Conservation (phyloP, 495 filamentous ascomycete genomes). For the Penicillium paxilli region DNA sequence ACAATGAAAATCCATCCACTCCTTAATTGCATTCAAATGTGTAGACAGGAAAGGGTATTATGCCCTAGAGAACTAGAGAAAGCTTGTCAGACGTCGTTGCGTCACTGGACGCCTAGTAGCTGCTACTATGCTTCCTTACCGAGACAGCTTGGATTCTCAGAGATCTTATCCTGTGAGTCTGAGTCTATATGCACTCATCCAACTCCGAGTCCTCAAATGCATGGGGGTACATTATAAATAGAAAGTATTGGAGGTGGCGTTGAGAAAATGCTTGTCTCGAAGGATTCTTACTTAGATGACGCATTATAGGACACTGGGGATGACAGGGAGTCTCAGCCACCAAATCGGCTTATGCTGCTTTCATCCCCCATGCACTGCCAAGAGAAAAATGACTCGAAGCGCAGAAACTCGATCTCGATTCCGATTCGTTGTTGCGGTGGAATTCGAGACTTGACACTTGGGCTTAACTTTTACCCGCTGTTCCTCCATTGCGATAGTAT, state of each 20-base stretch:
- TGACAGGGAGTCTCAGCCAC: not conserved
- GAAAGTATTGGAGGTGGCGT: no score
- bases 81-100: no score
- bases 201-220: no score
- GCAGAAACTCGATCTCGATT: not conserved
- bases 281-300: not conserved
- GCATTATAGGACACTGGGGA: not conserved
- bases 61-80: no score
- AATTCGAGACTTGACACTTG: not conserved
- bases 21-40: not conserved
- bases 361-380: not conserved
- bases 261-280: not conserved
- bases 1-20: not conserved
- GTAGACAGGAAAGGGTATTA: no score
- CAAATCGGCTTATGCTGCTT: not conserved
- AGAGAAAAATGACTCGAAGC: not conserved
- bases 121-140: no score
- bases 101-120: no score
- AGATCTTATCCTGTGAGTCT: no score
- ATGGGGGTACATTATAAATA: no score
- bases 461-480: not conserved
- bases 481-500: no score
- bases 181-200: no score
- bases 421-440: not conserved
- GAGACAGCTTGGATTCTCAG: no score